Base-by-base conservation (phyloP, 352 stramenopile species). In the Pythium diclinum region DNA sequence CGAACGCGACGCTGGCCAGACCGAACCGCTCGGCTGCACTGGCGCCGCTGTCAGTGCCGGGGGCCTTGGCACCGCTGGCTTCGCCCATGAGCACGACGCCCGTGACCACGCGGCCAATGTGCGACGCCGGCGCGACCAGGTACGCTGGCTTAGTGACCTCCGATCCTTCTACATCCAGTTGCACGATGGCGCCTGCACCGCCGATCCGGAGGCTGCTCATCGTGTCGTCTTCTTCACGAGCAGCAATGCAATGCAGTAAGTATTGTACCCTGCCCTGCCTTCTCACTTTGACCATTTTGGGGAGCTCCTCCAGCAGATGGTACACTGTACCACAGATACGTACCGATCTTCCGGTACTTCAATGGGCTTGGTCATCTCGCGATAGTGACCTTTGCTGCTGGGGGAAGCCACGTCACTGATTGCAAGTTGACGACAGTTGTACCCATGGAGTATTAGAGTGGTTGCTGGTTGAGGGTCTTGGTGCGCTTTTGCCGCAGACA, bases 51-150 rank as follows among this genome's bases (percentile, higher is more conserved):
- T 28, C n/a, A 5, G 40, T 55, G 30, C n/a, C 65, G 61, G 53
- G 57, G 42, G 72, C 33, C 76, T 40, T 46, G 16, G 44, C 19
- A 19, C 30, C 25, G 23, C 23, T 33, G 48, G 3, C 66, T 34
- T 91, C 80, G 48, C 76, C 71, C 40, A 90, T 56, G 46, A 95
- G 76, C 52, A 95, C 77, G 61, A 95, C 72, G 57, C 83, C 87
- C 33, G 87, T 95, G 59, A 94, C 87, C 23, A 95, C 83, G 48
- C 87, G 85, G 17, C 87, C 87, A 32, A 91, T 81, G 67, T 95
- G 87, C n/a, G 76, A 70, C 16, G 82, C 78, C 10, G 87, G 85
- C 0, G 78, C 61, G 8, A 95, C 85, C 10, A 94, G 75, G 57
- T 95, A 95, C 52, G 75, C 85, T 49, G 76, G 73, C 56, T 78